Conservation (phyloP, 2,329 filamentous ascomycete species). For the Davidsoniella virescens region DNA sequence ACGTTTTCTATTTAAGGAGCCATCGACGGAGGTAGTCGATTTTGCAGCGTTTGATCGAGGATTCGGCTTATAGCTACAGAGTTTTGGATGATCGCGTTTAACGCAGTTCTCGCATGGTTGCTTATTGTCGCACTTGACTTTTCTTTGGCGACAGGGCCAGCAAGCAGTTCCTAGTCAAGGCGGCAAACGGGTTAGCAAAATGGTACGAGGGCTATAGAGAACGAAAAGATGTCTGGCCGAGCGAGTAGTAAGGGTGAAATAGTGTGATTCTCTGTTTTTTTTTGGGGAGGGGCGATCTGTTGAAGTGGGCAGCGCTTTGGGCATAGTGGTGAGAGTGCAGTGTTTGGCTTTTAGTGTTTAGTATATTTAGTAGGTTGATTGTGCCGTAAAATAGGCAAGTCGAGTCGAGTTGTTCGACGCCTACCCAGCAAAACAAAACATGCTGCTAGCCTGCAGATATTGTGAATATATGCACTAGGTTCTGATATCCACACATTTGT, state of each 20-base stretch:
- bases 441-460: neutral
- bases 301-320: no score
- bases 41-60: slow-evolving; percentile 17
- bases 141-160: slow-evolving; percentile 51
- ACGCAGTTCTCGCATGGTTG: slow-evolving; percentile 53
- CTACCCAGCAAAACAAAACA: no score
- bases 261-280: neutral
- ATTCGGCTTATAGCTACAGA: slow-evolving; percentile 53
- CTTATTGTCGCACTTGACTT: slow-evolving; percentile 55
- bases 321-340: no score
- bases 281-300: no score
- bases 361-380: neutral
- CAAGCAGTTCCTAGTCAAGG: slow-evolving; percentile 38
- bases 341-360: no score
- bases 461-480: neutral
- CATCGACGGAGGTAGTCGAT: slow-evolving; percentile 10
- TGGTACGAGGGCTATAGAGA: neutral
- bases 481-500: no score
- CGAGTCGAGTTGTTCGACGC: neutral
- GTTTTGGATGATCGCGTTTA: slow-evolving; percentile 46
- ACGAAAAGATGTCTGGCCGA: neutral
- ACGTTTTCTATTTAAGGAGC: slow-evolving; percentile 21
- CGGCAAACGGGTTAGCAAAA: neutral
- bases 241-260: neutral
- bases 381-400: neutral